Percentiles rank a stretch among this genome's conserved stretches.
These are phyloP conservation scores for Boletellus ananiceps DNA, from an alignment of 768 basidiomycete genomes.

Conservation along the genomic window DNA sequence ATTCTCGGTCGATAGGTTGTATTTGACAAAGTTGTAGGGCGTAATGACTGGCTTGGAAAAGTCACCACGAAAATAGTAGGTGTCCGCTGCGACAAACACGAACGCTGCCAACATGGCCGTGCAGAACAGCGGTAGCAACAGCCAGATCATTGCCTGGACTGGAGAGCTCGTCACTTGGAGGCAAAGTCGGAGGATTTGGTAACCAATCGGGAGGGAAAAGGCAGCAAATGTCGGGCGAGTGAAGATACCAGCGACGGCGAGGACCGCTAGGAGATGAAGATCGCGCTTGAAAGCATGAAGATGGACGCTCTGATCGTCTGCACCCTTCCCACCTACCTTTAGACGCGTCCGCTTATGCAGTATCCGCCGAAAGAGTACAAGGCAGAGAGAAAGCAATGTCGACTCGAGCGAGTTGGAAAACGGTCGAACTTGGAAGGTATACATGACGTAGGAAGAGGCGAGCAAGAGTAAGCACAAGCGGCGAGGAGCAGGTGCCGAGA, in stretches of 20 bases:
- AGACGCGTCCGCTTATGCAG: neutral
- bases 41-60: conserved; percentile 24
- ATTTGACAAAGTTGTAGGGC: conserved; percentile 36
- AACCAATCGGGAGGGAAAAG: conserved; percentile 31
- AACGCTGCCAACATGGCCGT: conserved; percentile 15
- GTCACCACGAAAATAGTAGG: conserved; percentile 31
- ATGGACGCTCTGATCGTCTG: neutral
- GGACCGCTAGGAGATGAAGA: conserved; percentile 23
- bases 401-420: conserved; percentile 39
- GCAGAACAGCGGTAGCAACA: conserved; percentile 19
- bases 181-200: conserved; percentile 20
- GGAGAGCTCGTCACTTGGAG: conserved; percentile 10
- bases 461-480: conserved; percentile 27
- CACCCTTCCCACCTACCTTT: neutral
- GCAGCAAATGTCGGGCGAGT: conserved; percentile 35
- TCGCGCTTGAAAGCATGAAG: conserved; percentile 8
- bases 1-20: conserved; percentile 35
- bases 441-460: conserved; percentile 34
- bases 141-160: neutral
- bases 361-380: conserved; percentile 24
- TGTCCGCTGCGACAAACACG: conserved; percentile 27
- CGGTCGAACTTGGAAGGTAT: conserved; percentile 37
- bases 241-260: conserved; percentile 30
- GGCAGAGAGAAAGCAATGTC: conserved; percentile 27
- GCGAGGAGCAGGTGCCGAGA: conserved; percentile 15